Evolutionary conservation across 371 early-diverging fungal species (phyloP), one percentile per base, ranked within the genome.

Genomic region (Mortierella sp.): DNA sequence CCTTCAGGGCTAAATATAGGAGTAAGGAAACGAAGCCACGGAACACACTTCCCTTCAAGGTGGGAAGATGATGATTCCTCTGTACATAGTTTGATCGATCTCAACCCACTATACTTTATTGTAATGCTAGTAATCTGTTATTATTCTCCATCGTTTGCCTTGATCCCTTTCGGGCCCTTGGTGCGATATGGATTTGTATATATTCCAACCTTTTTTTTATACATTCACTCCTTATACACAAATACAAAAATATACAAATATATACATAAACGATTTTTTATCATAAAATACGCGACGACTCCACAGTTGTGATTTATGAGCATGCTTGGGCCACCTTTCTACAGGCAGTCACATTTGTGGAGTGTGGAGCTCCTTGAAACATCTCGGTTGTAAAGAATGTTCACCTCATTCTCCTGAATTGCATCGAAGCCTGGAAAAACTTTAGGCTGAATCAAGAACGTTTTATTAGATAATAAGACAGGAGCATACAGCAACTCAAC

Each of bases 1-100:
- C 54, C 62, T 69, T 1, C 62, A 62, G 18, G 62, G 69, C 26
- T 54, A 54, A 24, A 54, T 24, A 26, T 60, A 68, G 60, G n/a
- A 32, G 24, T 49, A 64, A 45, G 47, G 20, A 32, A 59, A 32
- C 11, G 20, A 32, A 59, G 32, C 14, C 10, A 16, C 3, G 16
- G 12, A 57, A 28, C 5, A 30, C 6, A 58, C 58, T 11, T 16
- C 32, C 28, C 30, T 60, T 47, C 49, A 20, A 47, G 49, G 49
- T 20, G 49, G 43, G 49, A 47, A 20, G 49, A 43, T 9, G 1
- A 43, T n/a, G 3, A 30, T 12, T 45, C 30, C 51, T 45, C 30
- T 63, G 64, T 63, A 63, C 32, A 63, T 63, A 63, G 12, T 43
- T 45, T 45, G 32, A 35, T 43, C 26, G 5, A 24, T 20, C 51